These are phyloP conservation scores for Cyclotella atomus DNA, from an alignment of 108 stramenopile genomes.

Conservation along the genomic window DNA sequence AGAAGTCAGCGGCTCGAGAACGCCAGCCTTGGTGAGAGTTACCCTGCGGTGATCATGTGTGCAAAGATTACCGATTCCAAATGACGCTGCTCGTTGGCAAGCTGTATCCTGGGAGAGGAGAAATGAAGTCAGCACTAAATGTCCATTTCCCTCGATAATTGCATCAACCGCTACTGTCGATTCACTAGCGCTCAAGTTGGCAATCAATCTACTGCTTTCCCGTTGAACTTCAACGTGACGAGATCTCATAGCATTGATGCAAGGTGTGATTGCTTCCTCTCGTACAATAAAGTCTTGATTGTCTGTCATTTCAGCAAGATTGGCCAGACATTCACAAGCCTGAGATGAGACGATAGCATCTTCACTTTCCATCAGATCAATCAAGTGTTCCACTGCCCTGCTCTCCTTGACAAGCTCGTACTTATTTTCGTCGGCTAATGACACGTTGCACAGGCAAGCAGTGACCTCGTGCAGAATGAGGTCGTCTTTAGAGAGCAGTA, in stretches of 20 bases:
- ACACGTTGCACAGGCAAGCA: constrained; percentile 77
- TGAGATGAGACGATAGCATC: constrained; percentile 67
- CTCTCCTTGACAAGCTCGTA: constrained; percentile 76
- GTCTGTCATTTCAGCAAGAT: constrained; percentile 74
- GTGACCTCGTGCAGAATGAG: constrained; percentile 77
- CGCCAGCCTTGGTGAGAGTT: constrained; percentile 66
- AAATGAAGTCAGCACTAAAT: constrained; percentile 78
- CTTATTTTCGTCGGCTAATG: constrained; percentile 82
- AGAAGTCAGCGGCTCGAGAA: constrained; percentile 79
- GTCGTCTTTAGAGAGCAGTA: constrained; percentile 71
- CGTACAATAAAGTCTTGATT: constrained; percentile 74
- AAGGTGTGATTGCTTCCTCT: constrained; percentile 76
- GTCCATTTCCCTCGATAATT: constrained; percentile 68
- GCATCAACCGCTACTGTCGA: constrained; percentile 45
- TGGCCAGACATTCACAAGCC: constrained; percentile 81
- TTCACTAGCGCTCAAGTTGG: constrained; percentile 69
- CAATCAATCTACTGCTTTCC: constrained; percentile 79
- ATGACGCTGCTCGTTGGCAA: constrained; percentile 75
- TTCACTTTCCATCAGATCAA: constrained; percentile 65
- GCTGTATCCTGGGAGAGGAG: constrained; percentile 77
- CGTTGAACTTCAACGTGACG: constrained; percentile 81
- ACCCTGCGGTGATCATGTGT: constrained; percentile 63
- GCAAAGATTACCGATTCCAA: constrained; percentile 85
- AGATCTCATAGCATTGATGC: constrained; percentile 78
- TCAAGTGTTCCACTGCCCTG: constrained; percentile 75